Conservation (phyloP, 2,329 filamentous ascomycete species). For the Huntiella savannae region DNA sequence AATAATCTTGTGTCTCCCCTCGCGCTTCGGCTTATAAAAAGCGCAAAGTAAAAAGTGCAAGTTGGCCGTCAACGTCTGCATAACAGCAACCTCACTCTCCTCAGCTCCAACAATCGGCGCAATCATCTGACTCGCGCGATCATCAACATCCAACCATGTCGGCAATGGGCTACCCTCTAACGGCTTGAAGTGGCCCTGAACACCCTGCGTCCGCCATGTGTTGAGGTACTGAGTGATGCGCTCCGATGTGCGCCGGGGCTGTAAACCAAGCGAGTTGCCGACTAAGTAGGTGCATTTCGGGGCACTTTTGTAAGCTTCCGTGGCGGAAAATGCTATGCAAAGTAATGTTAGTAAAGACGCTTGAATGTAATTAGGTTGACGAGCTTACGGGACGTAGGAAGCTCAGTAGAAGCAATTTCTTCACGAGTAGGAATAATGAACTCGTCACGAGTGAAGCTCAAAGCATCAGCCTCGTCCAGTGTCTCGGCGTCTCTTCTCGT, state of each 20-base stretch:
- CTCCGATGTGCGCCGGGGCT: conserved; percentile 43
- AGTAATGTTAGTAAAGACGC: neutral
- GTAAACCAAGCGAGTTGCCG: conserved; percentile 74
- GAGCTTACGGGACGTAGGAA: conserved; percentile 14
- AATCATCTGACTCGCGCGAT: conserved; percentile 47
- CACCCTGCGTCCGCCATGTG: conserved; percentile 63
- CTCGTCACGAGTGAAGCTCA: conserved; percentile 38
- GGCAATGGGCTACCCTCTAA: conserved; percentile 46
- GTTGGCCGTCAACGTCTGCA: conserved; percentile 67
- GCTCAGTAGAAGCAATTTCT: conserved; percentile 16
- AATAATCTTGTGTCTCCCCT: conserved; percentile 48
- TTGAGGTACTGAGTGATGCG: conserved; percentile 49
- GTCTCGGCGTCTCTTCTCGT: conserved; percentile 10
- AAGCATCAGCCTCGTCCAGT: conserved; percentile 36
- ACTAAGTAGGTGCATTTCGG: conserved; percentile 51
- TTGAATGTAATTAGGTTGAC: neutral
- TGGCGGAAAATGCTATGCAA: conserved; percentile 2
- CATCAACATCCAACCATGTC: conserved; percentile 57
- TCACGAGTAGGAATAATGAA: conserved; percentile 47
- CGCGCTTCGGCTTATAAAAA: conserved; percentile 50
- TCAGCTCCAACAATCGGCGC: conserved; percentile 50
- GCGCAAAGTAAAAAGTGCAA: conserved; percentile 62
- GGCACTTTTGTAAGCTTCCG: neutral
- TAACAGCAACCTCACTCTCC: conserved; percentile 53
- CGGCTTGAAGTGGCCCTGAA: conserved; percentile 58